Conservation (phyloP, 2,329 filamentous ascomycete genomes). For the Cercospora sojina region DNA sequence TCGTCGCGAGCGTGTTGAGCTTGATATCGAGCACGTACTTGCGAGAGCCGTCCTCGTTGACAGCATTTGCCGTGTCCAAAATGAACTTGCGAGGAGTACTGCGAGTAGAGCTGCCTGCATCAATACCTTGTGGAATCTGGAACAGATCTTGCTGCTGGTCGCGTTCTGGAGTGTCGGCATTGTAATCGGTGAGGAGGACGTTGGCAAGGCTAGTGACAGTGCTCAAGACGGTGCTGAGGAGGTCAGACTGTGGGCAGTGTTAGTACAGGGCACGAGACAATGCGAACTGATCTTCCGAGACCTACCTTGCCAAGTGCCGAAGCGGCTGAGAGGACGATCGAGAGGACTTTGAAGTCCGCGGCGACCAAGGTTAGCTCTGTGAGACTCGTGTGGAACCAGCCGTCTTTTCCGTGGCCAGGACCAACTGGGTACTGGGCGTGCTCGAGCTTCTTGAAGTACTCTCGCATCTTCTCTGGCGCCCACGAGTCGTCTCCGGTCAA, state of each 20-base stretch:
- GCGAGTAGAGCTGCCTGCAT: conserved; percentile 37
- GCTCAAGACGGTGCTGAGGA: conserved; percentile 31
- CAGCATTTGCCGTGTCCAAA: conserved; percentile 51
- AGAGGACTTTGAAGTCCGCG: conserved; percentile 55
- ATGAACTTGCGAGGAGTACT: conserved; percentile 59
- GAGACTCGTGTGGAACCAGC: conserved; percentile 56
- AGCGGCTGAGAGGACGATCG: conserved; percentile 53
- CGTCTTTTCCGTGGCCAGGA: conserved; percentile 56
- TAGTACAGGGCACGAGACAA: conserved; percentile 39
- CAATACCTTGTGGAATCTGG: conserved; percentile 55
- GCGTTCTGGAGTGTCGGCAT: conserved; percentile 47
- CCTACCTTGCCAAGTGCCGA: conserved; percentile 53
- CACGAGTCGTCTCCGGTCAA: conserved; percentile 63
- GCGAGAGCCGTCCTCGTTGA: conserved; percentile 51
- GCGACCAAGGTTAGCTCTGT: conserved; percentile 54
- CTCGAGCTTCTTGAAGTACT: conserved; percentile 57
- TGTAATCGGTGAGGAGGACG: conserved; percentile 36
- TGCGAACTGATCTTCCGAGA: conserved; percentile 36
- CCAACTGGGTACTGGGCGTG: conserved; percentile 50
- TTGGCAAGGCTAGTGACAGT: conserved; percentile 21
- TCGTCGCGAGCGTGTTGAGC: conserved; percentile 64
- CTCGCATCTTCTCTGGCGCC: conserved; percentile 58
- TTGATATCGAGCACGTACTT: conserved; percentile 58
- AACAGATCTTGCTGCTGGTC: conserved; percentile 53
- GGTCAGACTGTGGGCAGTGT: conserved; percentile 36